Base-by-base conservation (phyloP, 768 basidiomycete species). In the Boletus huronensis region DNA sequence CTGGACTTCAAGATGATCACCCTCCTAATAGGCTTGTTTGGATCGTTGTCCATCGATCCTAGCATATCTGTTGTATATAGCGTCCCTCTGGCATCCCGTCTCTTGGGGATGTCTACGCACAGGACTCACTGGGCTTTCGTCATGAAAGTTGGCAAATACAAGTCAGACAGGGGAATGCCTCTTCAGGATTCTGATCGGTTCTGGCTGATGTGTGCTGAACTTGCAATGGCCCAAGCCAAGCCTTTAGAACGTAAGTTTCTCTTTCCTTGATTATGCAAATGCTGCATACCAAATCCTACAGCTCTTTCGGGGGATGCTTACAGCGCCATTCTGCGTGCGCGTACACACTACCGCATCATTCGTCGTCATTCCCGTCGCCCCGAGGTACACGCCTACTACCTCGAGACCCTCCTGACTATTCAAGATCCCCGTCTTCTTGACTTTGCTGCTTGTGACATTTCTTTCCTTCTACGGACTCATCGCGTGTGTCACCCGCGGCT, bases 121-220 rank as follows among this genome's bases (percentile, higher is more conserved):
- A 63, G 65, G 43, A 62, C 69, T 7, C 75, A 80, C 61, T 87
- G 84, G 85, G 38, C 71, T 16, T 74, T 83, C 47, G 66, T 85
- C 11, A 45, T 75, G 42, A 70, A 74, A 48, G 59, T 86, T 11
- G 74, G 73, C 9, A 66, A 62, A 34, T 77, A 79, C 61, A 85
- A 84, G 65, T 59, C 64, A 35, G 52, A 57, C 34, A 53, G 70
- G n/a, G 71, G 68, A 35, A 64, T 72, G 53, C 16, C 54, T 9
- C 61, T 79, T 39, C 64, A 55, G 16, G 67, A 71, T 40, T 72
- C 76, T n/a, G 84, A 87, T 63, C 74, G 75, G 45, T 87, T 81
- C 66, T 88, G 85, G 85, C 63, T 81, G 44, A 80, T 87, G 79
- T 77, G 70, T 32, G 78, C 78, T 13, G 61, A 71, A 29, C 67